Evolutionary conservation across 306 rosid species (phyloP), one percentile per base, ranked within the genome.

Genomic region (Cicer judaicum): DNA sequence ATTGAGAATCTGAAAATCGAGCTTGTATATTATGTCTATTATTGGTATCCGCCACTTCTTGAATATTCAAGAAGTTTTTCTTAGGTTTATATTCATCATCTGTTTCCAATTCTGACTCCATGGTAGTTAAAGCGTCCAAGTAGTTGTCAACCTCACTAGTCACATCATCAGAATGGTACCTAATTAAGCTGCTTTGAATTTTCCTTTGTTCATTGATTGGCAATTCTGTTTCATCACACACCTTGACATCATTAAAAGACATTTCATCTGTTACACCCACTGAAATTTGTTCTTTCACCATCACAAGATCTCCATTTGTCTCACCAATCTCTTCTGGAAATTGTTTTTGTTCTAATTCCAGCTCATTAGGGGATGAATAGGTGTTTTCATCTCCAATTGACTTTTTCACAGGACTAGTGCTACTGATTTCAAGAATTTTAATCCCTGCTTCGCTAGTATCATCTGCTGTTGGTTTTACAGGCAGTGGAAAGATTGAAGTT

Each of bases 81-180:
- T 64, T 85, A 60, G 82, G 80, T 86, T 89, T 86, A 76, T n/a
- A 62, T 72, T 90, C 97, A 47, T 84, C 89, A 70, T 95, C 98
- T 38, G 87, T 83, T 74, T 95, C 99, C 79, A 86, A 40, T 85
- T 95, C 99, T 16, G 93, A 95, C 63, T 92, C 98, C 86, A 92
- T 83, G 53, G 89, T 90, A 68, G 90, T 81, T 72, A 95, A 87
- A 74, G 99, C 99, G 81, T 95, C 99, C 92, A 86, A 44, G 70
- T 86, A 95, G 81, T 87, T 90, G 85, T 95, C 99, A 77, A 90
- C 89, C 85, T 95, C 98, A 80, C 98, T 88, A 65, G 81, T 72
- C 77, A 82, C 72, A 77, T 88, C 99, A 80, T 89, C 97, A 83
- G 96, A 95, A 72, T 49, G 87, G 57, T 84, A 86, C 49, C 87